Evolutionary conservation across 139 green algal genomes (phyloP), one percentile per base, ranked within the genome.

Genomic region (Zygnema circumcarinatum): DNA sequence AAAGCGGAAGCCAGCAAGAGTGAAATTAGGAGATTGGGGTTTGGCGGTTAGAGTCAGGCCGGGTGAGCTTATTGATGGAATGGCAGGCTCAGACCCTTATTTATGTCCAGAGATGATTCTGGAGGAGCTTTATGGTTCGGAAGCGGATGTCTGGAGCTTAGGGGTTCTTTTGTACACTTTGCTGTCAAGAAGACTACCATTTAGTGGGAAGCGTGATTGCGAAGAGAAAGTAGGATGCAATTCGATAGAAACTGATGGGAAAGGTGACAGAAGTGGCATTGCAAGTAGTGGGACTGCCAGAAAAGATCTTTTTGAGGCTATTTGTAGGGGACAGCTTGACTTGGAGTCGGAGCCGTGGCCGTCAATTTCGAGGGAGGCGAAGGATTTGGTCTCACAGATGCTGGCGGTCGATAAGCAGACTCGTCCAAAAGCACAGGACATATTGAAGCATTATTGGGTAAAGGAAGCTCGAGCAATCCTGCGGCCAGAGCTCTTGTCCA

Each of bases 231-330:
- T 62, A 62, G 47, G 47, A 62, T 7, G 16, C 47, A 62, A 16
- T 16, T 62, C 47, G 16, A 16, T 7, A 62, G 16, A 62, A 7
- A 62, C 16, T 62, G 47, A 62, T 16, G 47, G 47, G 16, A 62
- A 62, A 25, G 7, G 7, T 62, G 47, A 62, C 16, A 62, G 16
- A 62, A 62, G 47, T 62, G 7, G 16, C 7, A 62, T 95, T 39
- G 95, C 95, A 22, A 98, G 98, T 88, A 96, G 95, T 87, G 96
- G 96, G 31, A 93, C 95, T 67, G 96, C 92, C 11, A 95, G 97
- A 86, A 92, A 97, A 90, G 88, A 95, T 78, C 95, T 96, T 74
- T 96, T 96, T 67, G 88, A 94, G 72, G 67, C 62, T 31, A 94
- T 96, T 74, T 86, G 95, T n/a, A 93, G 93, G 41, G 93, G 93